These are phyloP conservation scores for Fusarium sp. DNA, from an alignment of 2,329 filamentous ascomycete genomes.

Conservation along the genomic window DNA sequence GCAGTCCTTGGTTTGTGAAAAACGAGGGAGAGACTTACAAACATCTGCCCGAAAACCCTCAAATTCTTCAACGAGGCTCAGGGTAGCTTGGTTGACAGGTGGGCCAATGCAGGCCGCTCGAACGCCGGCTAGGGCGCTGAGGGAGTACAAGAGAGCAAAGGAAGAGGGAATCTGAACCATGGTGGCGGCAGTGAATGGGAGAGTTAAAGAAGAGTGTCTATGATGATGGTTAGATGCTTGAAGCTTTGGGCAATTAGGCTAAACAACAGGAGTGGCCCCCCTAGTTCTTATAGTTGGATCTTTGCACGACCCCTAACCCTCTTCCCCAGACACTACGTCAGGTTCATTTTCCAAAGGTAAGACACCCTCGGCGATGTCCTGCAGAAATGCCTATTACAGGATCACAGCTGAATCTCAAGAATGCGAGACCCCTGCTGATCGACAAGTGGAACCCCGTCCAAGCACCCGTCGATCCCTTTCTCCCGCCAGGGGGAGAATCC, in stretches of 20 bases:
- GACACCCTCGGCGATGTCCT: not conserved
- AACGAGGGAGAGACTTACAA: slow-evolving; percentile 5
- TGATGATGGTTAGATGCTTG: not conserved
- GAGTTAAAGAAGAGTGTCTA: not conserved
- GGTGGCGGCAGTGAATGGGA: not conserved
- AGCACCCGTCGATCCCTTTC: not conserved
- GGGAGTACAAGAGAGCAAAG: not conserved
- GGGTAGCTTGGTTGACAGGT: slow-evolving; percentile 15
- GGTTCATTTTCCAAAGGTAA: not conserved
- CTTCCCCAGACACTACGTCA: slow-evolving; percentile 1
- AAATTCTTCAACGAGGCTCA: slow-evolving; percentile 12
- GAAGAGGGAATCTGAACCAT: slow-evolving; percentile 14
- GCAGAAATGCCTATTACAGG: not conserved
- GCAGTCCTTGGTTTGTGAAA: too few relatives aligned
- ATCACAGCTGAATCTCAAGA: slow-evolving; percentile 14
- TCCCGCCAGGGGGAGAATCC: not conserved
- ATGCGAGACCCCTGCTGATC: not conserved
- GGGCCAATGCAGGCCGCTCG: slow-evolving; percentile 32
- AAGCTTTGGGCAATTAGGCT: too few relatives aligned
- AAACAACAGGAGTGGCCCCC: not conserved
- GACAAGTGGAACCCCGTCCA: not conserved
- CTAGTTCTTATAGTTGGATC: not conserved
- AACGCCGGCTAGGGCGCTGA: slow-evolving; percentile 8
- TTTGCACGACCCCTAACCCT: not conserved
- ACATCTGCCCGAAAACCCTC: slow-evolving; percentile 20